Base-by-base conservation (phyloP, 768 basidiomycete species). In the Phanerochaete carnosa region DNA sequence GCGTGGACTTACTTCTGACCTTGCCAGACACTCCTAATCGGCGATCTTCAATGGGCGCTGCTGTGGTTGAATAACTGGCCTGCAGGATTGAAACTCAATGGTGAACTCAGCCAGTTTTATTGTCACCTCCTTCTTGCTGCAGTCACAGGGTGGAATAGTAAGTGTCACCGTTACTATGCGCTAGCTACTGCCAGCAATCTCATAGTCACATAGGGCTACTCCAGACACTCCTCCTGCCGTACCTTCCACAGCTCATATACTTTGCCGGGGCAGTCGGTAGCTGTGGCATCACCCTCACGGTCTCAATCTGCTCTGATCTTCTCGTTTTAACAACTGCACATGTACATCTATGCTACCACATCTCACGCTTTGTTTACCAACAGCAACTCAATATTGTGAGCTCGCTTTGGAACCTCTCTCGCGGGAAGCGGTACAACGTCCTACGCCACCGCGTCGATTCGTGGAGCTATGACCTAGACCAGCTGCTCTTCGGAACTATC, bases 51-150 rank as follows among this genome's bases (percentile, higher is more conserved):
- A 45, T 74, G 76, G 16, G 77, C 81, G 0, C 77, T 98, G 1
- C 66, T 79, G 1, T 98, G 95, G 95, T 80, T 99, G 13, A 90
- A 97, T 70, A 85, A 90, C 62, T 98, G 96, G 96, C 96, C 96
- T 0, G 94, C 88, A 1, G 96, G 97, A 0, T 76, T 99, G 43
- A 99, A 99, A 73, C 86, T 99, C 55, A 98, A 98, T 68, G 92
- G 93, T 0, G 92, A 98, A 66, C 81, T 99, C n/a, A 92, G 93
- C 65, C 77, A 80, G 26, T 90, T 97, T 70, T 90, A 93, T 67
- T 85, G 88, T n/a, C 80, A 86, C 60, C 79, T 83, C 0, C 87
- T 97, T 53, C 77, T 88, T 2, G 80, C 80, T 26, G 63, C 92
- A 15, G 82, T 92, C 16, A 78, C 77, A 0, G 66, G 82, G 2